These are phyloP conservation scores for Cryptomeria japonica DNA, from an alignment of 75 land plant species.

Conservation along the genomic window DNA sequence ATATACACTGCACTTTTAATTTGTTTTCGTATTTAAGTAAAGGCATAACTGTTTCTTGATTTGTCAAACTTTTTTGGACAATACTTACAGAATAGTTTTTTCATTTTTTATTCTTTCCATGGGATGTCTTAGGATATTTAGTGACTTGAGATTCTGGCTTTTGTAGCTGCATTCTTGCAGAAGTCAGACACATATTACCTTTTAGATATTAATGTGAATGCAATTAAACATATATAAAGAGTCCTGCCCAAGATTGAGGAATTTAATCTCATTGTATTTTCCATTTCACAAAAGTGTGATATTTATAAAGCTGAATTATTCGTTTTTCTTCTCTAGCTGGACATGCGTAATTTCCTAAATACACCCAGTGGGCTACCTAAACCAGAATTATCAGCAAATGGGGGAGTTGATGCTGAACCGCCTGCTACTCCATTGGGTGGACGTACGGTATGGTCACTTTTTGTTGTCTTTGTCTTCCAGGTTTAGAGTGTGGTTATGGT, in stretches of 20 bases:
- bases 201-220: not conserved
- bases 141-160: not conserved
- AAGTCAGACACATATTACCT: not conserved
- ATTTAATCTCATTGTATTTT: not conserved
- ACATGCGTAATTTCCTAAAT: constrained; percentile 96
- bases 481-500: not conserved
- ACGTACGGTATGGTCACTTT: constrained; percentile 63
- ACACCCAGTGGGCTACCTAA: constrained; percentile 68
- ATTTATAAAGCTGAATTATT: not conserved
- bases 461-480: not conserved
- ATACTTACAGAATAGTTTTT: not conserved
- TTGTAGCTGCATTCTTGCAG: not conserved
- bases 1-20: not conserved
- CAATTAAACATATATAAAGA: not conserved
- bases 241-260: not conserved
- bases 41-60: not conserved
- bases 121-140: not conserved
- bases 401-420: constrained; percentile 47
- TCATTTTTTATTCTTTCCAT: not conserved
- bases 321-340: constrained; percentile 39
- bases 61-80: not conserved
- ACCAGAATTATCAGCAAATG: constrained; percentile 41
- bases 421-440: constrained; percentile 90
- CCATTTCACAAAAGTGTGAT: not conserved
- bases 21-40: not conserved